phyloP scores from a whole-genome alignment of 108 stramenopile genomes.

The Nitzschia inconspicua region DNA sequence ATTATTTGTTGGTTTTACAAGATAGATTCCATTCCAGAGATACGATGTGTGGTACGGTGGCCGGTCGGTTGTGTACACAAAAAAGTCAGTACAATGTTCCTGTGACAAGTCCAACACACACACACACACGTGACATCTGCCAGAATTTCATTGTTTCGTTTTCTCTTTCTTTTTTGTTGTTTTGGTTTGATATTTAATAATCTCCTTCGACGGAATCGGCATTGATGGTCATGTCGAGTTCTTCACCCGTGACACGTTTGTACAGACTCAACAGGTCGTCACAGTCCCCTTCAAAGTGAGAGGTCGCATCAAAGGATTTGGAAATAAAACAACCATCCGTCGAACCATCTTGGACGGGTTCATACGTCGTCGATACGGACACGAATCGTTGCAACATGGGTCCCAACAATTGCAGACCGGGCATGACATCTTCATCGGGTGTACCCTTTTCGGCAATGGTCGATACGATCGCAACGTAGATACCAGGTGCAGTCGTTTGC shows the following conservation, averaged over 20 bases:
- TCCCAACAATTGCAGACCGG: constrained; percentile 91
- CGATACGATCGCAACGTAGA: constrained; percentile 97
- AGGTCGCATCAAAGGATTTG: constrained; percentile 95
- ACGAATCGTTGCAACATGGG: constrained; percentile 93
- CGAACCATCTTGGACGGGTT: constrained; percentile 86
- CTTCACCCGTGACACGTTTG: constrained; percentile 94
- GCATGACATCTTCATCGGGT: constrained; percentile 91
- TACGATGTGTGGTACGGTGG: too few relatives aligned
- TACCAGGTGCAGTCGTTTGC: constrained; percentile 80
- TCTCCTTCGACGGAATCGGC: constrained; percentile 86
- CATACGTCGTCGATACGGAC: constrained; percentile 84
- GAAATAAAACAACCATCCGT: constrained; percentile 93
- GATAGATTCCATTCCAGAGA: too few relatives aligned
- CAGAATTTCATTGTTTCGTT: too few relatives aligned
- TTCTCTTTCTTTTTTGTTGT: background rate
- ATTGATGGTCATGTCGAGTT: constrained; percentile 93
- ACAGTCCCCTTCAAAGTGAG: constrained; percentile 95
- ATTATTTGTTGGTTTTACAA: too few relatives aligned
- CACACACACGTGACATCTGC: too few relatives aligned
- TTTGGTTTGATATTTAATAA: constrained; percentile 41
- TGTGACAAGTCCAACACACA: too few relatives aligned
- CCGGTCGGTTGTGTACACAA: too few relatives aligned
- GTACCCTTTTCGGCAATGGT: constrained; percentile 91
- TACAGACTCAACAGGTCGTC: constrained; percentile 90
- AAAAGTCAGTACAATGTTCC: too few relatives aligned